Percentiles rank a stretch among this genome's conserved stretches.
Evolutionary conservation across 306 rosid species (phyloP).

Genomic region (Trichosanthes cucumerina): DNA sequence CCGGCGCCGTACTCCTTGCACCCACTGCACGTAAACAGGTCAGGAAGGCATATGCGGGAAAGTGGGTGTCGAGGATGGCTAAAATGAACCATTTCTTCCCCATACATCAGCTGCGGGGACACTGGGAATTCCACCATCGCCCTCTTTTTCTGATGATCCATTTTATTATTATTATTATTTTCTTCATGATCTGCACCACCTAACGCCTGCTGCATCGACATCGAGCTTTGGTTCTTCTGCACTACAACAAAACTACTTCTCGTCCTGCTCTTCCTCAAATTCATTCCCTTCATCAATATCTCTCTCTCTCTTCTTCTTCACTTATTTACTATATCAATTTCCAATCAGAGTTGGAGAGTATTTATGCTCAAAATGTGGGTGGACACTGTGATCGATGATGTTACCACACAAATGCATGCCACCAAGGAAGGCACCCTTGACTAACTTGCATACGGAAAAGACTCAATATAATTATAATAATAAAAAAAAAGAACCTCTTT

Average conservation of each 20-base stretch:
- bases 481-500: neutral
- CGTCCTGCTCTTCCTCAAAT: neutral
- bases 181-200: neutral
- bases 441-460: constrained; percentile 3
- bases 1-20: constrained; percentile 82
- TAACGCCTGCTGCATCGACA: neutral
- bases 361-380: neutral
- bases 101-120: constrained; percentile 48
- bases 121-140: constrained; percentile 33
- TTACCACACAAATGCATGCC: constrained; percentile 5
- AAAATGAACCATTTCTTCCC: constrained; percentile 53
- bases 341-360: neutral
- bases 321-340: neutral
- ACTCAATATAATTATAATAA: neutral
- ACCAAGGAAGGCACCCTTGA: constrained; percentile 5
- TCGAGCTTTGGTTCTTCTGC: neutral
- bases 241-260: neutral
- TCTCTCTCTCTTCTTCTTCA: neutral
- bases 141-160: constrained; percentile 23
- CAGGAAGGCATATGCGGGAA: constrained; percentile 28
- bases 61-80: constrained; percentile 73
- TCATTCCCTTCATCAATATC: neutral
- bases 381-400: neutral
- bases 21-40: constrained; percentile 54
- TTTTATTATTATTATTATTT: neutral